A percentile compares a stretch with the other conserved stretches of the same genome.
Conservation (phyloP, 164 flowering plant species). For the Aristolochia fimbriata region DNA sequence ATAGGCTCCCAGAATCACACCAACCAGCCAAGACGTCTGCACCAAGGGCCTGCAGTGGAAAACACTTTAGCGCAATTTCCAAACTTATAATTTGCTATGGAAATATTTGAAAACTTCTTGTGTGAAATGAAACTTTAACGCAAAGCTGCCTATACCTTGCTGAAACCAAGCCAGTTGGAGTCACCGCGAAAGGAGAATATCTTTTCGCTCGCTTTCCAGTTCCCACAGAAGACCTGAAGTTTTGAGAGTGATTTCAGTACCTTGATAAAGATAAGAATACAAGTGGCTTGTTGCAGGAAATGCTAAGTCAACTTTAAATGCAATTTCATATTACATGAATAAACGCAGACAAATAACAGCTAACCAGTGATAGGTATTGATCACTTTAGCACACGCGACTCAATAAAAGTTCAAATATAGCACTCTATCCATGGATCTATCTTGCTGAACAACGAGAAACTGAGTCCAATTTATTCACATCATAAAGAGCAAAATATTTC, state of each 20-base stretch:
- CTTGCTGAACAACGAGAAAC: no score
- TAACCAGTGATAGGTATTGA: no score
- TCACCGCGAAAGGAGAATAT: conserved; percentile 74
- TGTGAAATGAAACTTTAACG: background rate
- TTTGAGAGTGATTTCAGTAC: background rate
- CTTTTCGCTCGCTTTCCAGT: conserved; percentile 45
- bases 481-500: no score
- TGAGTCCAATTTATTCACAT: no score
- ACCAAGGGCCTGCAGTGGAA: conserved; percentile 37
- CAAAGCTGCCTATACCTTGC: conserved; percentile 36
- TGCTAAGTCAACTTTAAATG: no score
- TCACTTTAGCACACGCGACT: no score
- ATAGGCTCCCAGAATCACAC: conserved; percentile 80
- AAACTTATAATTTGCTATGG: background rate
- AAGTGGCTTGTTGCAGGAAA: no score
- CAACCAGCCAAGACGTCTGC: conserved; percentile 69
- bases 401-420: no score
- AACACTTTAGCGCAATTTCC: background rate
- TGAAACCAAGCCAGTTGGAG: conserved; percentile 89
- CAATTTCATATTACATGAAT: no score
- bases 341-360: no score
- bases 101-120: background rate
- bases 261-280: no score
- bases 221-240: conserved; percentile 66
- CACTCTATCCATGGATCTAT: no score